These are phyloP conservation scores for Lumnitzera littorea DNA, from an alignment of 345 rosid genomes.

Conservation along the genomic window DNA sequence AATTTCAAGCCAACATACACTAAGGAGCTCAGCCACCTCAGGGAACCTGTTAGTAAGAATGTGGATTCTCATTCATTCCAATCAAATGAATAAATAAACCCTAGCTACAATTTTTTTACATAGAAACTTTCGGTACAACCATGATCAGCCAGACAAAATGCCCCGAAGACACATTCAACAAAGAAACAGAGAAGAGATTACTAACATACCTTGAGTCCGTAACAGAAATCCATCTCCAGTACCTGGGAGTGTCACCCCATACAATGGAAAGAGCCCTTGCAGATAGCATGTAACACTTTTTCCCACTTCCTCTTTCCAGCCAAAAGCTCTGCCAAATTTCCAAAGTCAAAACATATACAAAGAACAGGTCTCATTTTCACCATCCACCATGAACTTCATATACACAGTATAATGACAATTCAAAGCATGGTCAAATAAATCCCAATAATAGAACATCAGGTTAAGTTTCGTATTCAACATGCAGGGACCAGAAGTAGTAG, in stretches of 20 bases:
- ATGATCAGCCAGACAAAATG: too few relatives aligned
- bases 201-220: constrained; percentile 25
- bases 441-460: too few relatives aligned
- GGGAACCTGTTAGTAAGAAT: constrained; percentile 10
- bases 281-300: constrained; percentile 54
- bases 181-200: not conserved
- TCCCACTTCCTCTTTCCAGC: constrained; percentile 47
- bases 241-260: constrained; percentile 43
- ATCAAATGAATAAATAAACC: not conserved
- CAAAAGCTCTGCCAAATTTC: constrained; percentile 24
- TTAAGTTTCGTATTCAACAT: too few relatives aligned
- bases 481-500: too few relatives aligned
- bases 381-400: too few relatives aligned
- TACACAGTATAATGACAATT: too few relatives aligned
- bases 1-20: constrained; percentile 27
- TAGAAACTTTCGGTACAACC: too few relatives aligned
- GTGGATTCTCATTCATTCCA: not conserved
- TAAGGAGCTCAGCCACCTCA: constrained; percentile 17
- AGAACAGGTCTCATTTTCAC: too few relatives aligned
- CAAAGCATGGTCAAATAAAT: too few relatives aligned
- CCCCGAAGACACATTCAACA: not conserved
- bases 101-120: not conserved
- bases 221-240: constrained; percentile 46
- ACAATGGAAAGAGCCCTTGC: constrained; percentile 39
- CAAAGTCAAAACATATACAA: too few relatives aligned